Evolutionary conservation across 2,329 filamentous ascomycete species (phyloP), one percentile per base, ranked within the genome.

Genomic region (Aspergillus melleus): DNA sequence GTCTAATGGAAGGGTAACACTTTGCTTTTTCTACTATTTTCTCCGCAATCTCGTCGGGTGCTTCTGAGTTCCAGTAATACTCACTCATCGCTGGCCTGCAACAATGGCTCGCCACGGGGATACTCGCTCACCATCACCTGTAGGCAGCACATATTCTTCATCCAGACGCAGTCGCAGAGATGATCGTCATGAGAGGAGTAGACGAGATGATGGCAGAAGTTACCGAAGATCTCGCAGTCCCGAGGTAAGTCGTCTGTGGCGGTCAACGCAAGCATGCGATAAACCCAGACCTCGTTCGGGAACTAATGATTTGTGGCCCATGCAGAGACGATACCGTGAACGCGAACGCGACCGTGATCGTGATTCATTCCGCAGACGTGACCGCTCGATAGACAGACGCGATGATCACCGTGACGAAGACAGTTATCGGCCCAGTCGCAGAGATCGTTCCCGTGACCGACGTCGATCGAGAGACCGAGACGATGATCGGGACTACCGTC

Each of bases 71-170:
- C 64, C 72, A 76, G 77, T 80, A 79, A 79, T 74, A 77, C 77
- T 79, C 77, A 79, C 76, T 78, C 69, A 77, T 77, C 73, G 76
- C 82, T 81, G 78, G 81, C 82, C 76, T 81, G 77, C 78, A 80
- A 80, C 71, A 76, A 85, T 85, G 83, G 82, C 81, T 81, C 82
- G 83, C 77, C 82, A 82, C 77, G 83, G 82, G 81, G 83, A 85
- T 77, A 81, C 81, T 82, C 84, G 90, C 90, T 94, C 90, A 93
- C 91, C 90, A 90, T 92, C 89, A 88, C 90, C 90, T 88, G 88
- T 89, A 92, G 90, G 90, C 87, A 92, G 90, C 84, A 88, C 90
- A 75, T 84, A 86, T 78, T 88, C 87, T 78, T 86, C 88, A 73
- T 88, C 87, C 80, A 89, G 86, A 80, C 86, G 87, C 62, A 78